A percentile compares a stretch with the other conserved stretches of the same genome.
Conservation (phyloP, 2,329 filamentous ascomycete species). For the Exophiala dermatitidis region DNA sequence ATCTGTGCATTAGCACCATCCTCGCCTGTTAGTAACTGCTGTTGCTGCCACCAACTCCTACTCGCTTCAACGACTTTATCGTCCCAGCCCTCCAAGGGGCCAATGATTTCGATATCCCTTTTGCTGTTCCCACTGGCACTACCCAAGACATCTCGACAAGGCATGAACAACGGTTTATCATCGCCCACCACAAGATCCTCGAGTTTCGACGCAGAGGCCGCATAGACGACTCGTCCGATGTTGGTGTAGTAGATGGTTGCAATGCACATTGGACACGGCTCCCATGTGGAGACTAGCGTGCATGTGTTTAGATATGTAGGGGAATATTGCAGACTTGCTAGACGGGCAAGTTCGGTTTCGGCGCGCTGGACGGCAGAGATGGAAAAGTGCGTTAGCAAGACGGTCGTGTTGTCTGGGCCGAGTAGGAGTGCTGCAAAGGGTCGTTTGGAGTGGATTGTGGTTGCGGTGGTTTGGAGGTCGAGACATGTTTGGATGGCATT, state of each 20-base stretch:
- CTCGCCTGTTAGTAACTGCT: slow-evolving; percentile 4
- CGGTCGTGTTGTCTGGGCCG: slow-evolving; percentile 44
- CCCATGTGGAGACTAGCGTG: slow-evolving; percentile 49
- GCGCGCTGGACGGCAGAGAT: slow-evolving; percentile 50
- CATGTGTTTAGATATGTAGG: slow-evolving; percentile 45
- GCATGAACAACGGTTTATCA: slow-evolving; percentile 49
- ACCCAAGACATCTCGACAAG: slow-evolving; percentile 42
- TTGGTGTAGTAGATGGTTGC: slow-evolving; percentile 47
- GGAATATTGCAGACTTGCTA: slow-evolving; percentile 44
- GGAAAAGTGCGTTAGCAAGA: slow-evolving; percentile 45
- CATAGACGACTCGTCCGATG: slow-evolving; percentile 48
- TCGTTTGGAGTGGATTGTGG: slow-evolving; percentile 40
- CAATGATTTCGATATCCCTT: slow-evolving; percentile 45
- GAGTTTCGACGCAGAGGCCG: slow-evolving; percentile 44
- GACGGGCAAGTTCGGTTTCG: slow-evolving; percentile 44
- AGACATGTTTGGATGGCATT: slow-evolving; percentile 38
- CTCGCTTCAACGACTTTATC: slow-evolving; percentile 41
- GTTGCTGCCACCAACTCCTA: slow-evolving; percentile 40
- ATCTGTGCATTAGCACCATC: not conserved
- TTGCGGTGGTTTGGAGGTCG: slow-evolving; percentile 39
- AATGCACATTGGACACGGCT: slow-evolving; percentile 50
- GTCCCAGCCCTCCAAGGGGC: slow-evolving; percentile 43
- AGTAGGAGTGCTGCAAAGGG: slow-evolving; percentile 46
- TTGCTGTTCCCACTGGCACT: slow-evolving; percentile 34
- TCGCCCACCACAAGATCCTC: slow-evolving; percentile 41